A percentile compares a stretch with the other conserved stretches of the same genome.
phyloP scores from a whole-genome alignment of 371 early-diverging fungal species.

The Conidiobolus incongruus region DNA sequence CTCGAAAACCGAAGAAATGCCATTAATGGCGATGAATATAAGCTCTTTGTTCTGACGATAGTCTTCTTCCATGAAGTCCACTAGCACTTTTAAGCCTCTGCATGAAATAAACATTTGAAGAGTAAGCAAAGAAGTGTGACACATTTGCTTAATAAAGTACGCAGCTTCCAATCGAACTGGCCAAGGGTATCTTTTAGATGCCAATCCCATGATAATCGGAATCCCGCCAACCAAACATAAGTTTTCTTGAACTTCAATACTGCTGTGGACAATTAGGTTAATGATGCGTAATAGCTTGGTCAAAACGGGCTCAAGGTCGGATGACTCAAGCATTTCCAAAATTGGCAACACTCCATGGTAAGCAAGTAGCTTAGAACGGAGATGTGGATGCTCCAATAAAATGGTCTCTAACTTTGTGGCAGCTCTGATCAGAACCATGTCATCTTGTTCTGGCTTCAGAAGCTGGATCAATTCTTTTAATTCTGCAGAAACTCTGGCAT shows the following conservation, averaged over 20 bases:
- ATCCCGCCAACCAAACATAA: constrained; percentile 26
- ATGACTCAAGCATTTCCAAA: constrained; percentile 19
- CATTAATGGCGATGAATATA: constrained; percentile 22
- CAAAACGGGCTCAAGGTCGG: constrained; percentile 8
- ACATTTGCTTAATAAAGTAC: constrained; percentile 17
- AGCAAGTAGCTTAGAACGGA: constrained; percentile 16
- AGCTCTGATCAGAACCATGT: constrained; percentile 9
- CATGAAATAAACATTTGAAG: constrained; percentile 31
- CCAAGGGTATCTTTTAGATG: constrained; percentile 10
- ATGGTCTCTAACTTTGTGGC: constrained; percentile 13
- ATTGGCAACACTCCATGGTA: constrained; percentile 24
- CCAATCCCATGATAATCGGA: constrained; percentile 17
- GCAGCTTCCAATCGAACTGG: constrained; percentile 18
- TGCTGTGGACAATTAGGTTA: constrained; percentile 15
- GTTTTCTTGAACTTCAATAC: constrained; percentile 17
- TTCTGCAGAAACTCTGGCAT: constrained; percentile 11
- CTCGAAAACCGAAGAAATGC: constrained; percentile 21
- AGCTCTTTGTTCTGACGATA: constrained; percentile 17
- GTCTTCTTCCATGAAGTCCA: constrained; percentile 18
- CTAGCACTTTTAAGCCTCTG: constrained; percentile 18
- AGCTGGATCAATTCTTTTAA: constrained; percentile 12
- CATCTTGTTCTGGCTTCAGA: constrained; percentile 10
- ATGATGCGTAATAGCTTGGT: constrained; percentile 14
- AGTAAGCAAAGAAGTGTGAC: constrained; percentile 15
- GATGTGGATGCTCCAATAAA: constrained; percentile 16